Conservation (phyloP, 108 stramenopile species). For the Fragilariopsis cylindrus region DNA sequence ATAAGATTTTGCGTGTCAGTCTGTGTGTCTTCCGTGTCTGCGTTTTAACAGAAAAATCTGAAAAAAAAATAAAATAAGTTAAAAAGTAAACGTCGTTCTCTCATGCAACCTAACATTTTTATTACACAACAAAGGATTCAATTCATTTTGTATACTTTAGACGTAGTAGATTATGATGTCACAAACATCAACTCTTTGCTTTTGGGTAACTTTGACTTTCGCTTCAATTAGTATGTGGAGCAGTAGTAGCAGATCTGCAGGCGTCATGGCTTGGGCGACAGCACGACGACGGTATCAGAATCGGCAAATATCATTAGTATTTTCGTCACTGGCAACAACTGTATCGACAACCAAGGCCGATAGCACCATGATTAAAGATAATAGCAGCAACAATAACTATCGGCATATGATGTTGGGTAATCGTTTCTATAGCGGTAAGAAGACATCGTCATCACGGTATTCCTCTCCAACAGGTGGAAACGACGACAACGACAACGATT, state of each 20-base stretch:
- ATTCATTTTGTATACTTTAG: too few relatives aligned
- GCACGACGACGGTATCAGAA: neutral
- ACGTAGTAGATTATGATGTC: neutral
- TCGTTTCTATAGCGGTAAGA: neutral
- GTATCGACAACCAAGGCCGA: neutral
- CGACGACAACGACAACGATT: neutral
- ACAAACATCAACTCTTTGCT: neutral
- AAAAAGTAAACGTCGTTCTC: too few relatives aligned
- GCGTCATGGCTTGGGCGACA: conserved; percentile 32
- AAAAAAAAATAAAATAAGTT: too few relatives aligned
- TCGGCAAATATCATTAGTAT: neutral
- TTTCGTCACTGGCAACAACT: conserved; percentile 3
- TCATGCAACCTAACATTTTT: too few relatives aligned
- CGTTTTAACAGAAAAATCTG: too few relatives aligned
- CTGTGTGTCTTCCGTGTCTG: too few relatives aligned
- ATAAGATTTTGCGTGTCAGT: too few relatives aligned
- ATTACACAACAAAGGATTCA: too few relatives aligned
- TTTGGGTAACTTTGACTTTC: neutral
- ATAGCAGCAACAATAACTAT: neutral
- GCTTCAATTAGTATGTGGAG: neutral
- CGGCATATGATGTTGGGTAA: neutral
- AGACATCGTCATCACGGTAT: too few relatives aligned
- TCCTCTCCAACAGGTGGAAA: too few relatives aligned
- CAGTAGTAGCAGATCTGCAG: neutral
- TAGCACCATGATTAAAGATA: too few relatives aligned